Conservation (phyloP, 768 basidiomycete species). For the Termitomyces sp. region DNA sequence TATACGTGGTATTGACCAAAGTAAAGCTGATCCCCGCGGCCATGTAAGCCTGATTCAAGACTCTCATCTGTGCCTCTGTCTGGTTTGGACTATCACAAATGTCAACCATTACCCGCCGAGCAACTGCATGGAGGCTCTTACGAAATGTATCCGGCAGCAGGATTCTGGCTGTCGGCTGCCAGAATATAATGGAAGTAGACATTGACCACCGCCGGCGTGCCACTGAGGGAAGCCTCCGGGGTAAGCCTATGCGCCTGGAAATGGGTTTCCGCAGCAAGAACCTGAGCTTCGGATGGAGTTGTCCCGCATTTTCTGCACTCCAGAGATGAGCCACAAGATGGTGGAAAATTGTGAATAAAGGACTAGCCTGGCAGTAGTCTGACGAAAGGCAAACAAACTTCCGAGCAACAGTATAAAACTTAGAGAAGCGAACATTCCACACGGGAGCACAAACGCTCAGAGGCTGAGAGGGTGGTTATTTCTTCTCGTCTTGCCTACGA, state of each 20-base stretch:
- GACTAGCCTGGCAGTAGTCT: background rate
- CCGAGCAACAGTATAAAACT: background rate
- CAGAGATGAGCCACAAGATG: background rate
- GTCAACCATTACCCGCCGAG: background rate
- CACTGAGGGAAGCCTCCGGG: background rate
- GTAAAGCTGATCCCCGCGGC: constrained; percentile 31
- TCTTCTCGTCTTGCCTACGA: background rate
- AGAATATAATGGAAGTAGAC: constrained; percentile 28
- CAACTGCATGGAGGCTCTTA: constrained; percentile 16
- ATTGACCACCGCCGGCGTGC: background rate
- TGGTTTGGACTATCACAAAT: constrained; percentile 12
- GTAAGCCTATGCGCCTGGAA: constrained; percentile 10
- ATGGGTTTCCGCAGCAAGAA: constrained; percentile 8
- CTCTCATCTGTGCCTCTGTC: constrained; percentile 31
- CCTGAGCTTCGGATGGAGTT: constrained; percentile 6
- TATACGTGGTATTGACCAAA: constrained; percentile 38
- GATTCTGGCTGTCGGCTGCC: constrained; percentile 17
- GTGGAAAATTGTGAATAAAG: background rate
- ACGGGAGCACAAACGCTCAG: background rate
- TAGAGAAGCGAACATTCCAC: background rate
- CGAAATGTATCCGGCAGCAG: constrained; percentile 37
- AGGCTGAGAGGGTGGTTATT: background rate
- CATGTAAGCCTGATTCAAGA: constrained; percentile 40
- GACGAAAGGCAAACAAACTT: background rate
- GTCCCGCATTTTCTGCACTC: constrained; percentile 7